Evolutionary conservation across 1,284 basidiomycete species (phyloP), one percentile per base, ranked within the genome.

Genomic region (Ustilago bromivora): DNA sequence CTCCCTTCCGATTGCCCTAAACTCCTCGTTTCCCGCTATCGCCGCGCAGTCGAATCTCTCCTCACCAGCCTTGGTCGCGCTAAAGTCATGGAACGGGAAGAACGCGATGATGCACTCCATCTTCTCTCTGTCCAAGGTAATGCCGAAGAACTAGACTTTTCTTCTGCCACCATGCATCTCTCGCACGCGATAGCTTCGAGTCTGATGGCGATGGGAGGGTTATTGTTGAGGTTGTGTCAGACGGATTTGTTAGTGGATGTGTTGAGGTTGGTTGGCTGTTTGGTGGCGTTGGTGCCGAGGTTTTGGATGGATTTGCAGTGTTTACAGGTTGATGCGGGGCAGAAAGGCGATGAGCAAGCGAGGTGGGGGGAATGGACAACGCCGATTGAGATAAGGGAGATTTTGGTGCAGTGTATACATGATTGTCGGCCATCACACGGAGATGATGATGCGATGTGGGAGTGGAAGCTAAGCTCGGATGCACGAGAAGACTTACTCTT

Each of bases 181-280:
- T 73, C 71, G 0, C 60, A 67, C 36, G 67, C 63, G 5, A 61
- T 78, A 13, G 81, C 81, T 2, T 65, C 65, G 4, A 58, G 74
- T 6, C 51, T 82, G 11, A 62, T 74, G 57, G 49, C 60, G 31
- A 66, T 79, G 60, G 64, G 70, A 4, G 79, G 76, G 3, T 49
- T 82, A 0, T 53, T 80, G 40, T 59, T 81, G 43, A 70, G 77
- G 6, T 19, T 74, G 7, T 70, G 67, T 52, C 71, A 75, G 61
- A 66, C 63, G 17, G 70, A 80, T 32, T 47, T 66, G 17, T 49
- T 82, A n/a, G 47, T 57, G 8, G 66, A 77, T n/a, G 64, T 77
- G 12, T 60, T 82, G 59, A 61, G 65, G 5, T 51, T 76, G 58
- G 66, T 62, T 9, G 52, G 69, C 34, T 67, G 69, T 32, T 59